Evolutionary conservation across 768 basidiomycete species (phyloP).

Genomic region (Mycena floridula): DNA sequence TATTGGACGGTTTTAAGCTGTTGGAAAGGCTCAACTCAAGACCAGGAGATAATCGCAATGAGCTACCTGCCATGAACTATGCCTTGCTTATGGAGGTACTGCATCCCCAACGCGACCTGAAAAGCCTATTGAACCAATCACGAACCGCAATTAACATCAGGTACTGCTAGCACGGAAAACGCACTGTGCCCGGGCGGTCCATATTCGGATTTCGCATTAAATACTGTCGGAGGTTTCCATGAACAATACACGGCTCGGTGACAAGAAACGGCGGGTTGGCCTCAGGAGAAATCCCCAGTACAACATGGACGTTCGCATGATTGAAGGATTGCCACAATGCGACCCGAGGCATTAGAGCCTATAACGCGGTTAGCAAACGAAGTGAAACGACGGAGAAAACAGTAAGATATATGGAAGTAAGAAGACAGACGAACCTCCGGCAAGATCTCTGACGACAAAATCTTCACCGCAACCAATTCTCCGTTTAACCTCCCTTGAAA

Average conservation of each 20-base stretch:
- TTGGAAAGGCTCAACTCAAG: slow-evolving; percentile 22
- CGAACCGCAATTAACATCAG: not conserved
- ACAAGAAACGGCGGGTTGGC: slow-evolving; percentile 18
- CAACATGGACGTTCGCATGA: slow-evolving; percentile 16
- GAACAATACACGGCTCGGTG: slow-evolving; percentile 10
- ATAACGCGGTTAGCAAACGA: not conserved
- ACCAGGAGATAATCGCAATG: slow-evolving; percentile 8
- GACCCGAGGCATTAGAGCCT: slow-evolving; percentile 13
- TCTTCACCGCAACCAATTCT: slow-evolving; percentile 3
- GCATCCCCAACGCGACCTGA: slow-evolving; percentile 18
- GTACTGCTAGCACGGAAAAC: not conserved
- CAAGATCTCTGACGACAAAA: not conserved
- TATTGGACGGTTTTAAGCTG: slow-evolving; percentile 18
- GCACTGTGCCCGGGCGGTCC: slow-evolving; percentile 15
- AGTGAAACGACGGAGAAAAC: not conserved
- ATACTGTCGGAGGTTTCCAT: slow-evolving; percentile 14
- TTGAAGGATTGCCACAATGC: slow-evolving; percentile 15
- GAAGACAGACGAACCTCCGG: not conserved
- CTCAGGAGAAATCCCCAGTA: slow-evolving; percentile 17
- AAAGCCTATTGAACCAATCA: slow-evolving; percentile 9
- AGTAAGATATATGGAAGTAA: not conserved
- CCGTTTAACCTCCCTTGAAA: slow-evolving; percentile 4
- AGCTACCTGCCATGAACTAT: not conserved
- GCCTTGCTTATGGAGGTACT: slow-evolving; percentile 15
- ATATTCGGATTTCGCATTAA: slow-evolving; percentile 12